Base-by-base conservation (phyloP, 2,329 filamentous ascomycete species). In the Ambrosiella xylebori region DNA sequence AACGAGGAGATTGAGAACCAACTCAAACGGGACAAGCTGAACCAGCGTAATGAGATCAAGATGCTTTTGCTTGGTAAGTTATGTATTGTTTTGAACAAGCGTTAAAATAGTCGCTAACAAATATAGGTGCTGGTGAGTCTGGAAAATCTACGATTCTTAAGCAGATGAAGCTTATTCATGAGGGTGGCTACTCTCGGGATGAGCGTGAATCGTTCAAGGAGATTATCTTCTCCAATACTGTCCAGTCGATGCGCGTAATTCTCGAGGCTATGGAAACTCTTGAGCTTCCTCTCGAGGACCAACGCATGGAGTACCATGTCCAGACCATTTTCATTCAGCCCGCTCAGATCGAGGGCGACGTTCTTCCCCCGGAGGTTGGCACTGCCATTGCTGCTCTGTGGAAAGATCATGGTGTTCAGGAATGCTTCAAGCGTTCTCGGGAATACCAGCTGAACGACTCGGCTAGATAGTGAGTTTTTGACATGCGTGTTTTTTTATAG, bases 1-100 rank as follows among this genome's bases (percentile, higher is more conserved):
- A 97, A 98, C 72, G 93, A 98, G 80, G 91, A 97, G 82, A 98
- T 98, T 69, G 93, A 98, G 76, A 97, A 96, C 73, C 91, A 97
- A 78, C 78, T 97, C 70, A 97, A 96, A 82, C 82, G 88, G 72
- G 93, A 98, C 71, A 94, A 95, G 76, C 87, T 97, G 87, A 86
- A 95, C 79, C 90, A 96, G 77, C 85, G 91, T 68, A 98, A 98
- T 67, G 93, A 98, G 76, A 98, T 98, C 78, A 98, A 98, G 82
- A 97, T 98, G 93, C 79, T 98, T 67, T 81, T 98, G 68, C 84
- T 98, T 68, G 93, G 93, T 96, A 81, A 56, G 57, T 11, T 15
- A 27, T 35, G 61, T 64, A 68, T 45, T 35, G 52, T 41, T 15
- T n/a, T 36, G 15, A 55, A 3, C 2, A 52, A 52, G 6, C 9